Percentiles rank a stretch among this genome's conserved stretches.
These are phyloP conservation scores for Tolypocladium amazonense DNA, from an alignment of 2,329 filamentous ascomycete species.

Conservation along the genomic window DNA sequence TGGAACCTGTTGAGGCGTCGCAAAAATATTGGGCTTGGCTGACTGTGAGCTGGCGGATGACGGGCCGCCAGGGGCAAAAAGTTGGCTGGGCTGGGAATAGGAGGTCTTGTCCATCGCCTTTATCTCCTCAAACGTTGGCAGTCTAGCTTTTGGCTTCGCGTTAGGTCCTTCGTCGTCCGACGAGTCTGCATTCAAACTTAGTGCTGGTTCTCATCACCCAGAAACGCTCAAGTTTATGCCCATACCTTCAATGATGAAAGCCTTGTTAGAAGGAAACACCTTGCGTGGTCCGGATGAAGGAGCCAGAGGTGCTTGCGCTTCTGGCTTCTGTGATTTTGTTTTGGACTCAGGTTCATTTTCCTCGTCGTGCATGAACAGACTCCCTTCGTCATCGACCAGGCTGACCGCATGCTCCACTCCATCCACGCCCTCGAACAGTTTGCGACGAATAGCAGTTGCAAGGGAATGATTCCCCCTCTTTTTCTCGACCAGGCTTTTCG, in stretches of 20 bases:
- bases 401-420: neutral
- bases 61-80: neutral
- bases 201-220: too few relatives aligned
- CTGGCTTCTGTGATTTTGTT: neutral
- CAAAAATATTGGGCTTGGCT: slow-evolving; percentile 5
- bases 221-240: neutral
- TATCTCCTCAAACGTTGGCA: neutral
- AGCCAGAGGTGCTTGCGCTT: neutral
- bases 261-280: neutral
- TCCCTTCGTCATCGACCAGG: neutral
- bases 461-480: slow-evolving; percentile 45
- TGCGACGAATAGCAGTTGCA: slow-evolving; percentile 44
- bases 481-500: slow-evolving; percentile 44
- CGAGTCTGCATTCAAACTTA: neutral
- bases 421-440: slow-evolving; percentile 29
- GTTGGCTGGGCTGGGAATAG: neutral
- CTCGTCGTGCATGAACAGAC: slow-evolving; percentile 15
- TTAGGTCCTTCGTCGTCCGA: neutral
- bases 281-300: neutral
- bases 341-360: neutral
- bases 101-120: neutral
- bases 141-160: neutral
- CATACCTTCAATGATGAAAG: neutral
- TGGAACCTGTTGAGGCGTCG: neutral
- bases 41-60: neutral